Percentiles rank a stretch among this genome's conserved stretches.
Conservation (phyloP, 805 yeast genomes). For the Ogataea paraovalis region DNA sequence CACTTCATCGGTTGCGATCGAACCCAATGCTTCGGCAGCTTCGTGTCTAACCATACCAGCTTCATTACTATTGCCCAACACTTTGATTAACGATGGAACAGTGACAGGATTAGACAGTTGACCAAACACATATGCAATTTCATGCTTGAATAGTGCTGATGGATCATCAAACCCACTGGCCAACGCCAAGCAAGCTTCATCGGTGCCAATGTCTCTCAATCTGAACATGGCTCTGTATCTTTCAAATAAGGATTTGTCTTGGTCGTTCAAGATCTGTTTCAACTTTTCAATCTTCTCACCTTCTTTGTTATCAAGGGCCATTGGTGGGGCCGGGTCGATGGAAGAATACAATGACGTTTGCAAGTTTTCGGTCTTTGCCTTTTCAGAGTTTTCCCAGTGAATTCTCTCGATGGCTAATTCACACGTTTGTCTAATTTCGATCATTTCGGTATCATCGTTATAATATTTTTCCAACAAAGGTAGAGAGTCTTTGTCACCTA, state of each 20-base stretch:
- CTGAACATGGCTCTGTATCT: conserved; percentile 99
- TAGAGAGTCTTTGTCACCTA: conserved; percentile 76
- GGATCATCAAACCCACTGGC: conserved; percentile 88
- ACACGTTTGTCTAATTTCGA: conserved; percentile 95
- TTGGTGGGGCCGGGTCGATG: conserved; percentile 98
- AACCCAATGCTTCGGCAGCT: conserved; percentile 98
- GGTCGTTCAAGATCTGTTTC: conserved; percentile 68
- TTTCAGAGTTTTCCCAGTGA: conserved; percentile 79
- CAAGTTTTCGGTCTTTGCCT: conserved; percentile 61
- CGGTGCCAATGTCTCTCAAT: conserved; percentile 88
- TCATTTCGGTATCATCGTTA: conserved; percentile 62
- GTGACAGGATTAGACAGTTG: conserved; percentile 92
- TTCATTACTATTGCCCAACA: conserved; percentile 70
- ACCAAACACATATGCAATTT: conserved; percentile 97
- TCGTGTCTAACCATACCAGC: conserved; percentile 99
- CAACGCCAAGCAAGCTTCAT: conserved; percentile 88
- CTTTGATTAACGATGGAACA: conserved; percentile 81
- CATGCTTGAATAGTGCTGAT: conserved; percentile 94
- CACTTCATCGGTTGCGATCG: conserved; percentile 94
- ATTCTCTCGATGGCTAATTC: conserved; percentile 95
- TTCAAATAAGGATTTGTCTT: conserved; percentile 74
- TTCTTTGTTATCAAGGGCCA: conserved; percentile 50
- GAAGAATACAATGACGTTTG: conserved; percentile 78
- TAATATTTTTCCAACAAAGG: conserved; percentile 59
- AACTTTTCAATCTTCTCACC: conserved; percentile 63